Conservation (phyloP, 1,284 basidiomycete species). For the Fistulina hepatica region DNA sequence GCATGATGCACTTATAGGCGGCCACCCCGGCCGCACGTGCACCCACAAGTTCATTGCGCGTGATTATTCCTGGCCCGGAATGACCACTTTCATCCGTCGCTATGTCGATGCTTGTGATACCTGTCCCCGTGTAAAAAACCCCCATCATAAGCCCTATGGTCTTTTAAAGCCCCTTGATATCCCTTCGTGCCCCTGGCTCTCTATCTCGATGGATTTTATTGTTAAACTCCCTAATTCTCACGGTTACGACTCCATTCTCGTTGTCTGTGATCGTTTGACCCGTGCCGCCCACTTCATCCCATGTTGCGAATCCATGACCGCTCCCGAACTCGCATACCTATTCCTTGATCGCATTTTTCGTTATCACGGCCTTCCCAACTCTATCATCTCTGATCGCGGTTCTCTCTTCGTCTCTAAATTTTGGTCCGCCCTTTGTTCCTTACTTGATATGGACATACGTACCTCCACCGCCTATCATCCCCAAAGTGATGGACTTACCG, state of each 20-base stretch:
- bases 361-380: conserved; percentile 16
- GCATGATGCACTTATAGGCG: conserved; percentile 21
- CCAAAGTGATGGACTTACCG: conserved; percentile 6
- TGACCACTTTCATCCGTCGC: conserved; percentile 12
- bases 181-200: conserved; percentile 13
- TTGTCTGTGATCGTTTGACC: conserved; percentile 25
- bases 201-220: conserved; percentile 16
- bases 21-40: conserved; percentile 21
- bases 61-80: conserved; percentile 17
- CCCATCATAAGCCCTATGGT: conserved; percentile 12
- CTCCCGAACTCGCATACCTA: conserved; percentile 22
- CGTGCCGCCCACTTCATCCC: conserved; percentile 25
- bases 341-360: conserved; percentile 16
- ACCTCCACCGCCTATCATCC: conserved; percentile 13
- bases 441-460: conserved; percentile 11
- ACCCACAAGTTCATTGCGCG: conserved; percentile 16
- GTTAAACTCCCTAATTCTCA: conserved; percentile 12
- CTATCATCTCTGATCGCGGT: conserved; percentile 18
- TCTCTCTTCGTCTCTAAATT: conserved; percentile 18
- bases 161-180: conserved; percentile 11
- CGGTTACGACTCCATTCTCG: conserved; percentile 20
- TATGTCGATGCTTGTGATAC: conserved; percentile 18
- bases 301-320: background rate
- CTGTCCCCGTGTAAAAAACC: conserved; percentile 19
- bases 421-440: conserved; percentile 12